Percentiles rank a stretch among this genome's conserved stretches.
Conservation (phyloP, 495 filamentous ascomycete species). For the Xylaria curta region DNA sequence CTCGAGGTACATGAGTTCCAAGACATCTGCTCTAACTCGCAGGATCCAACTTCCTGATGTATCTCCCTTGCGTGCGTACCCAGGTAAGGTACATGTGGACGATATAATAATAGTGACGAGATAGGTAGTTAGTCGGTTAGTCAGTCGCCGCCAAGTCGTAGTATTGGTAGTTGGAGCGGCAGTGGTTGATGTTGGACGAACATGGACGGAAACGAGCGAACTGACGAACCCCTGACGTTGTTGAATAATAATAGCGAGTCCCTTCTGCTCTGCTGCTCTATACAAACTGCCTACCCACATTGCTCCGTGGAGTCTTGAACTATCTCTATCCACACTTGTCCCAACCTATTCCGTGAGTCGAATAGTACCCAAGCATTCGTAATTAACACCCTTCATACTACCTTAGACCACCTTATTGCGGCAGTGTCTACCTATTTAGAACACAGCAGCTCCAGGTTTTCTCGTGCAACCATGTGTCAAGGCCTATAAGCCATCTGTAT, state of each 20-base stretch:
- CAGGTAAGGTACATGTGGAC: conserved; percentile 2
- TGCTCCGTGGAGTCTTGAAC: conserved; percentile 27
- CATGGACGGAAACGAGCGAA: conserved; percentile 9
- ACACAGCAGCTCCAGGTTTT: conserved; percentile 26
- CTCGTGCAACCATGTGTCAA: conserved; percentile 28
- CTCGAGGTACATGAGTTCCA: conserved; percentile 17
- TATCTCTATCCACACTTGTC: conserved; percentile 27
- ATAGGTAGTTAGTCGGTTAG: conserved; percentile 9
- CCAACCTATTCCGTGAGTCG: conserved; percentile 14
- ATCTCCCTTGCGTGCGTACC: conserved; percentile 14
- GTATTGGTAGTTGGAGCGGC: conserved; percentile 13
- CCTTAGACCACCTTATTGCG: conserved; percentile 15
- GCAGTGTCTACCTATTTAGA: conserved; percentile 17
- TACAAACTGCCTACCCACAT: conserved; percentile 25
- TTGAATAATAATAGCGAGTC: conserved; percentile 17
- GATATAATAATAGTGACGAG: conserved; percentile 3
- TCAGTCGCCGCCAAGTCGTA: conserved; percentile 11
- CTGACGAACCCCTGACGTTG: conserved; percentile 21
- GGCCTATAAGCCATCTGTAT: conserved; percentile 27
- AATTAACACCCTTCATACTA: conserved; percentile 21
- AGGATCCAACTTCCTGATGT: conserved; percentile 23
- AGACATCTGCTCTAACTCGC: conserved; percentile 15
- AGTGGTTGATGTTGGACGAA: conserved; percentile 14
- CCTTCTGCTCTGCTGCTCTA: conserved; percentile 5
- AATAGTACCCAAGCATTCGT: conserved; percentile 7